phyloP scores from a whole-genome alignment of 2,329 filamentous ascomycete species.

The Exophiala aquamarina region DNA sequence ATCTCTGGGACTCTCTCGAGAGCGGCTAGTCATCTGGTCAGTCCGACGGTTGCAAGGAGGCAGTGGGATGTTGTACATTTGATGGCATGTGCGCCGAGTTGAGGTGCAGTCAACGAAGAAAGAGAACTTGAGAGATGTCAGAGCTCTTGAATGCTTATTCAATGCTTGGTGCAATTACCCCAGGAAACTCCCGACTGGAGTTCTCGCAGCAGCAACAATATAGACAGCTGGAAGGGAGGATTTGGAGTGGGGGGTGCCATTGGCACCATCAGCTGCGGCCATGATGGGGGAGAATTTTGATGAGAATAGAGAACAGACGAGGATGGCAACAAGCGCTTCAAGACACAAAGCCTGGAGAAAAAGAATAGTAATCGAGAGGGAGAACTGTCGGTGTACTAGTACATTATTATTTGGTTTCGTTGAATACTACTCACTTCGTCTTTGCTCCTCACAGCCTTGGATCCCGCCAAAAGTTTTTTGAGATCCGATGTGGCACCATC shows the following conservation, averaged over 20 bases:
- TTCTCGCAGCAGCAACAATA: constrained; percentile 89
- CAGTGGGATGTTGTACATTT: no score
- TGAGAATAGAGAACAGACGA: no score
- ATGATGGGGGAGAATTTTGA: constrained; percentile 7
- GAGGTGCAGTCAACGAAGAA: constrained; percentile 78
- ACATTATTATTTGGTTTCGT: no score
- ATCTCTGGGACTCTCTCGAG: constrained; percentile 82
- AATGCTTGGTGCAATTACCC: constrained; percentile 59
- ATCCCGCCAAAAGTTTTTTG: no score
- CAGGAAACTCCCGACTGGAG: constrained; percentile 90
- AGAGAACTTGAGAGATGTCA: constrained; percentile 64
- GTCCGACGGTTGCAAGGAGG: constrained; percentile 3
- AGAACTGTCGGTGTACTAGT: not conserved
- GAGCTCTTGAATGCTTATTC: not conserved
- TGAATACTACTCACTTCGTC: not conserved
- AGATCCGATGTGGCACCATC: no score
- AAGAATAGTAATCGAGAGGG: not conserved
- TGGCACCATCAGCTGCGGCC: constrained; percentile 24
- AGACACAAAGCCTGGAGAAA: not conserved
- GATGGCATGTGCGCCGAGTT: constrained; percentile 88
- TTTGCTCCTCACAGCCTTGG: no score
- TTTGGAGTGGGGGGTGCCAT: constrained; percentile 24
- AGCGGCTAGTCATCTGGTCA: constrained; percentile 54
- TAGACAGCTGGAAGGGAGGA: constrained; percentile 78
- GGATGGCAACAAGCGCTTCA: no score